These are phyloP conservation scores for Brassica hybrid DNA, from an alignment of 441 rosid genomes.

Conservation along the genomic window DNA sequence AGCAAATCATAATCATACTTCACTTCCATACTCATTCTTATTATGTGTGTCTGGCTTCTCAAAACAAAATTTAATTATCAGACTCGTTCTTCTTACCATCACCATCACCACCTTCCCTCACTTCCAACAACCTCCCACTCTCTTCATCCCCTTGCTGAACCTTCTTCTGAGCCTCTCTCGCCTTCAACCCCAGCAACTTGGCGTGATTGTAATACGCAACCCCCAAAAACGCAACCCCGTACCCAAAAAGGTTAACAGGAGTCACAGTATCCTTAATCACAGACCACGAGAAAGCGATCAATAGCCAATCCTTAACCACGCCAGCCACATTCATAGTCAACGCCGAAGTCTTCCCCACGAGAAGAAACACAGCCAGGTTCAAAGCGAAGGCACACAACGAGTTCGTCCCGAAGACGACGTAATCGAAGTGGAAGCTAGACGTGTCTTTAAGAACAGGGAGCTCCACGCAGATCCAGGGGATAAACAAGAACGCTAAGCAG, in stretches of 20 bases:
- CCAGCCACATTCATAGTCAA: neutral
- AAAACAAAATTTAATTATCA: slow-evolving; percentile 5
- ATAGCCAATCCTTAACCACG: slow-evolving; percentile 62
- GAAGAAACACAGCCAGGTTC: slow-evolving; percentile 29
- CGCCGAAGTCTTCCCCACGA: neutral
- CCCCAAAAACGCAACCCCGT: slow-evolving; percentile 71
- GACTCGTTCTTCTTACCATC: slow-evolving; percentile 41
- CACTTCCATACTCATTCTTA: neutral
- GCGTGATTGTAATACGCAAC: slow-evolving; percentile 78
- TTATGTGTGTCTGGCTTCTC: neutral
- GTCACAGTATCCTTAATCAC: slow-evolving; percentile 62
- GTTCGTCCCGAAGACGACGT: slow-evolving; percentile 52
- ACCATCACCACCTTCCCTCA: slow-evolving; percentile 23
- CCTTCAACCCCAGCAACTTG: slow-evolving; percentile 63
- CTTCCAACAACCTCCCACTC: slow-evolving; percentile 29
- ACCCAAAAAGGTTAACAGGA: slow-evolving; percentile 58
- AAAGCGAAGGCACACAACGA: slow-evolving; percentile 55
- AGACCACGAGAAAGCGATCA: slow-evolving; percentile 67
- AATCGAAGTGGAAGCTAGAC: slow-evolving; percentile 55
- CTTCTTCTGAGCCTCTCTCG: slow-evolving; percentile 50
- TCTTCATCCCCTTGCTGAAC: slow-evolving; percentile 46
- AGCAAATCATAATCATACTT: neutral
- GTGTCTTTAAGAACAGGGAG: slow-evolving; percentile 45
- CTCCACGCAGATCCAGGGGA: slow-evolving; percentile 52
- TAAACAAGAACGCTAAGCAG: slow-evolving; percentile 48